phyloP scores from a whole-genome alignment of 2,329 filamentous ascomycete genomes.

The Aspergillus sp. region DNA sequence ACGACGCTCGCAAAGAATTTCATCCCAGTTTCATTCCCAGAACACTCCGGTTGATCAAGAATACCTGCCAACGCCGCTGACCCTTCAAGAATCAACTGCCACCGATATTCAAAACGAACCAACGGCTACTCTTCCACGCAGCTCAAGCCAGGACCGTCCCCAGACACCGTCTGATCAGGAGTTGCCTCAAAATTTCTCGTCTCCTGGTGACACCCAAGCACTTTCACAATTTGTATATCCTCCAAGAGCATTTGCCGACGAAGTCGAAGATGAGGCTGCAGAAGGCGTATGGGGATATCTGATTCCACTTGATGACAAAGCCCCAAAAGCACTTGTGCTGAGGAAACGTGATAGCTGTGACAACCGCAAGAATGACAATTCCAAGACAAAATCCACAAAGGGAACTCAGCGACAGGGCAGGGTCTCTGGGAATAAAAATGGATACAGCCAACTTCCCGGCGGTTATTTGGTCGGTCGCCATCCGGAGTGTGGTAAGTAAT shows the following conservation, averaged over 20 bases:
- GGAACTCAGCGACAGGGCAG: slow-evolving; percentile 48
- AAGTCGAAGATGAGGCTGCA: slow-evolving; percentile 76
- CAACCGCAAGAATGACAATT: slow-evolving; percentile 35
- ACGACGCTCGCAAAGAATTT: slow-evolving; percentile 70
- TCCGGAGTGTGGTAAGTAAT: slow-evolving; percentile 77
- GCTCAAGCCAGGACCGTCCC: slow-evolving; percentile 49
- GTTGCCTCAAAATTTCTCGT: slow-evolving; percentile 44
- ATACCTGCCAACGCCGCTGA: slow-evolving; percentile 78
- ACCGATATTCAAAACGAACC: slow-evolving; percentile 62
- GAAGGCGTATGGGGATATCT: slow-evolving; percentile 97
- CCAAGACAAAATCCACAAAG: slow-evolving; percentile 30
- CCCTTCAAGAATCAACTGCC: slow-evolving; percentile 60
- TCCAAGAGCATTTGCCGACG: slow-evolving; percentile 67
- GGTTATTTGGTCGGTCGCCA: slow-evolving; percentile 92
- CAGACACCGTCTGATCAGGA: slow-evolving; percentile 38
- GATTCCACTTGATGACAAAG: slow-evolving; percentile 69
- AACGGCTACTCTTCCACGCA: slow-evolving; percentile 65
- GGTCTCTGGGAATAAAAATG: slow-evolving; percentile 55
- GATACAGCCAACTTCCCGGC: slow-evolving; percentile 57
- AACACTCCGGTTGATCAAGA: slow-evolving; percentile 61
- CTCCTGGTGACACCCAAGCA: slow-evolving; percentile 70
- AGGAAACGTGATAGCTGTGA: slow-evolving; percentile 70
- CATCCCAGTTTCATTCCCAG: slow-evolving; percentile 49
- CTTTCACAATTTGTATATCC: slow-evolving; percentile 78
- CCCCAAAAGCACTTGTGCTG: slow-evolving; percentile 67